Evolutionary conservation across 768 basidiomycete genomes (phyloP).

Genomic region (Boletus barrowsii): DNA sequence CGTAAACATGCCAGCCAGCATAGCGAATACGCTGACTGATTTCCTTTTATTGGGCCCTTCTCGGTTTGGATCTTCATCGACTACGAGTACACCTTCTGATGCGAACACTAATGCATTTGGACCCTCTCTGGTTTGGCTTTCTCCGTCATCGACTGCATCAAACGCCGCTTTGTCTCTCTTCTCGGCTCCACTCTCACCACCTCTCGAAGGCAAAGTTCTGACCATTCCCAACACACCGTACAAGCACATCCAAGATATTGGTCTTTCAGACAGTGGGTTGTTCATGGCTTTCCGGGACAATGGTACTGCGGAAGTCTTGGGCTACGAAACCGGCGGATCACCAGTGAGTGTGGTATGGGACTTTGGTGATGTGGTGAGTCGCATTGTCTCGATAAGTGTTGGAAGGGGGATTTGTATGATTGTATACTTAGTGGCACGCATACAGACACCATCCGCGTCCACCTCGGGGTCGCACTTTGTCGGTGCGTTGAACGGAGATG

Average conservation of each 20-base stretch:
- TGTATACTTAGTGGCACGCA: neutral
- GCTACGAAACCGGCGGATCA: constrained; percentile 38
- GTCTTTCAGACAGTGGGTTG: constrained; percentile 51
- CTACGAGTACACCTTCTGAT: neutral
- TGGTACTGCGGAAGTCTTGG: constrained; percentile 56
- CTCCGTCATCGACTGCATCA: constrained; percentile 14
- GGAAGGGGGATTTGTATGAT: neutral
- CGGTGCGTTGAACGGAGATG: constrained; percentile 51
- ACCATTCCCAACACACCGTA: constrained; percentile 45
- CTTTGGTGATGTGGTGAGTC: constrained; percentile 52
- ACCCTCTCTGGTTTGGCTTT: constrained; percentile 36
- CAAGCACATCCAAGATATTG: constrained; percentile 57
- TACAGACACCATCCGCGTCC: constrained; percentile 40
- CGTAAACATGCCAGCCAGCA: constrained; percentile 52
- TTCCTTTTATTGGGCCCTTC: constrained; percentile 35
- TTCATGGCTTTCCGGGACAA: constrained; percentile 58
- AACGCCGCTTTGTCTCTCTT: constrained; percentile 17
- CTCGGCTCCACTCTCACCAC: constrained; percentile 46
- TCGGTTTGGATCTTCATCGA: neutral
- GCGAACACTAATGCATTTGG: constrained; percentile 1
- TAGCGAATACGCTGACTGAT: constrained; percentile 35
- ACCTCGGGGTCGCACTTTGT: constrained; percentile 52
- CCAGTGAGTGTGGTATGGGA: constrained; percentile 47
- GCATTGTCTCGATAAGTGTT: neutral
- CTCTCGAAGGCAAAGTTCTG: constrained; percentile 47